phyloP scores from a whole-genome alignment of 2,329 filamentous ascomycete genomes.

The Ilyonectria robusta region DNA sequence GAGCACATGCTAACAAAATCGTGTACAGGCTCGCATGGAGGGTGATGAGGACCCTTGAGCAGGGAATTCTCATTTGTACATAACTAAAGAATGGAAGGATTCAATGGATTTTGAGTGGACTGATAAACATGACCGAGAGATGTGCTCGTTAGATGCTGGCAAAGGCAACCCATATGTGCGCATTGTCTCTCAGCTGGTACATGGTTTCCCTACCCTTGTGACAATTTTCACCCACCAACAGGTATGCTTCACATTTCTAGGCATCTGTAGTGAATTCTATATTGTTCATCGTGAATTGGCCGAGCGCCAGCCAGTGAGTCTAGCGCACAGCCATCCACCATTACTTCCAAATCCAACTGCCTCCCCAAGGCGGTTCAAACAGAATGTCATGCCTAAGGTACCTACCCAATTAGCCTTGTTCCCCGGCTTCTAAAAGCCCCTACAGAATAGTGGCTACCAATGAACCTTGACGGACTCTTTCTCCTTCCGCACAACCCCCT shows the following conservation, averaged over 20 bases:
- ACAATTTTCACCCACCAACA: neutral
- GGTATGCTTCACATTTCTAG: neutral
- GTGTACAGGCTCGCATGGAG: constrained; percentile 65
- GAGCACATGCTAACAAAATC: constrained; percentile 34
- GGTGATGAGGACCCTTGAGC: constrained; percentile 68
- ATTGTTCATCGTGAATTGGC: neutral
- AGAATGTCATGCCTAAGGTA: neutral
- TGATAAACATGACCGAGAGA: constrained; percentile 12
- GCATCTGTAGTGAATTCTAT: neutral
- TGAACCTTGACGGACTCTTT: neutral
- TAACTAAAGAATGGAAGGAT: constrained; percentile 48
- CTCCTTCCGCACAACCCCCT: neutral
- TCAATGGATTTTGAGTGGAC: constrained; percentile 36
- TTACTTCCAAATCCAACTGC: neutral
- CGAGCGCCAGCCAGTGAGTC: neutral
- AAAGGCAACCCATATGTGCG: constrained; percentile 1
- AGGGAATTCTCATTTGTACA: constrained; percentile 53
- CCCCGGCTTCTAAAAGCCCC: neutral
- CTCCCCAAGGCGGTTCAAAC: neutral
- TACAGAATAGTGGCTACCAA: neutral
- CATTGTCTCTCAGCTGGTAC: neutral
- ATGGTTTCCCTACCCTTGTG: neutral
- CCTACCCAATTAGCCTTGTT: neutral
- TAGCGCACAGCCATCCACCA: neutral
- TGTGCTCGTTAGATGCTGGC: constrained; percentile 13